These are phyloP conservation scores for Lentithecium fluviatile DNA, from an alignment of 495 filamentous ascomycete genomes.

Conservation along the genomic window DNA sequence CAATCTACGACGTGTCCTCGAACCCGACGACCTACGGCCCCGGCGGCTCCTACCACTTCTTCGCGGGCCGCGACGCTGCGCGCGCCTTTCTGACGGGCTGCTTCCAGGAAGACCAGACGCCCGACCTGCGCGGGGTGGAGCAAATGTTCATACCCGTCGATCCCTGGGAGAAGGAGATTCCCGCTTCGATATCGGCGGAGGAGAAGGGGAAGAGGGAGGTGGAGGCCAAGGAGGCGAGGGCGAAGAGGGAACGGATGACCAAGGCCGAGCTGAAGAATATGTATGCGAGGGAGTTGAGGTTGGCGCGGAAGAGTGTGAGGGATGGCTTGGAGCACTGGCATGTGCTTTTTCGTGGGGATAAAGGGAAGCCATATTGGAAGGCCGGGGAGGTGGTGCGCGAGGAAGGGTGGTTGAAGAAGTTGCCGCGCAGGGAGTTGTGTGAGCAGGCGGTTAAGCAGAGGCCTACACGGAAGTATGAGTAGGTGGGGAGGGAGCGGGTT, in stretches of 20 bases:
- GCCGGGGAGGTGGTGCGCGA: constrained; percentile 42
- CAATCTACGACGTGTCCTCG: constrained; percentile 87
- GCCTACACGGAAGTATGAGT: constrained; percentile 34
- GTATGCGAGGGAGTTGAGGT: constrained; percentile 49
- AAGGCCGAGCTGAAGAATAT: constrained; percentile 52
- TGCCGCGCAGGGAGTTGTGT: constrained; percentile 42
- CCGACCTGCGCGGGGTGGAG: constrained; percentile 83
- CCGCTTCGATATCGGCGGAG: constrained; percentile 24
- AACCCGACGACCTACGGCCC: constrained; percentile 79
- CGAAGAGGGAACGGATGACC: constrained; percentile 38
- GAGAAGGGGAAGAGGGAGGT: constrained; percentile 49
- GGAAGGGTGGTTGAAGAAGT: constrained; percentile 43
- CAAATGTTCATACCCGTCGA: constrained; percentile 82
- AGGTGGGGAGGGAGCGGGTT: too few species aligned
- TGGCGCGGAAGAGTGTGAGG: constrained; percentile 55
- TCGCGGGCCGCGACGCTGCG: constrained; percentile 82
- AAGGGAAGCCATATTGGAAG: constrained; percentile 45
- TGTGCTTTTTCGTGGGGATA: constrained; percentile 66
- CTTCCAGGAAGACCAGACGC: constrained; percentile 79
- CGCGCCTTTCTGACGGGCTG: constrained; percentile 96
- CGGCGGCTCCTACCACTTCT: constrained; percentile 83
- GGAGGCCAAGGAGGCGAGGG: constrained; percentile 50
- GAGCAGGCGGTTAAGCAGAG: constrained; percentile 42
- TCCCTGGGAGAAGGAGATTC: constrained; percentile 41
- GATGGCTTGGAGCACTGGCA: constrained; percentile 65